A percentile compares a stretch with the other conserved stretches of the same genome.
Evolutionary conservation across 1,284 basidiomycete genomes (phyloP).

Genomic region (Marasmius oreades): DNA sequence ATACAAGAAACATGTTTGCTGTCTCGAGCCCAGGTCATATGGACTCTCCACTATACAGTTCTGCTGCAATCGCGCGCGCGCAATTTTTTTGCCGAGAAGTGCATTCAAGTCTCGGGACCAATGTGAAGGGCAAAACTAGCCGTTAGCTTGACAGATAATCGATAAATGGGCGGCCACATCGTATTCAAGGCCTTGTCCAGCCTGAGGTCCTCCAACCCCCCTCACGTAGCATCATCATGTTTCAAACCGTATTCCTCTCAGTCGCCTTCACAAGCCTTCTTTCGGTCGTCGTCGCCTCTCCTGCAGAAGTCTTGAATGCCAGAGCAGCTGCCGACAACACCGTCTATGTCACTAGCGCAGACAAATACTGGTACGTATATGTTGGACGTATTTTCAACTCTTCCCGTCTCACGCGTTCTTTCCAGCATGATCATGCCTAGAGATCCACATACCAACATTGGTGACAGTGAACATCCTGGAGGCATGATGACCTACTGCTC

Average conservation of each 20-base stretch:
- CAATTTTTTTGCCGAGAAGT: no score
- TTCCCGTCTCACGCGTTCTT: background rate
- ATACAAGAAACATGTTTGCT: no score
- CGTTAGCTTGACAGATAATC: no score
- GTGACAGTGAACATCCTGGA: conserved; percentile 47
- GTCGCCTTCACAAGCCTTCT: conserved; percentile 8
- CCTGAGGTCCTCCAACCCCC: background rate
- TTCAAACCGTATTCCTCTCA: background rate
- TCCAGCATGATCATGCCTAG: conserved; percentile 39
- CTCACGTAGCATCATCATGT: background rate
- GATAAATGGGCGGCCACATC: background rate
- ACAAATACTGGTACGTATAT: conserved; percentile 18
- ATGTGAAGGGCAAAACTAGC: no score
- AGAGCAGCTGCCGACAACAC: conserved; percentile 17
- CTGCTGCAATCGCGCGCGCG: no score
- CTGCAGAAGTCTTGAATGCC: conserved; percentile 6
- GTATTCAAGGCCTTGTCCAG: background rate
- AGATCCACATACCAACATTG: conserved; percentile 44
- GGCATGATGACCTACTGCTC: conserved; percentile 50
- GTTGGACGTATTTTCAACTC: background rate
- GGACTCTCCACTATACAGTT: no score
- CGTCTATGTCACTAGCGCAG: conserved; percentile 18
- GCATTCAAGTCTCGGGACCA: no score
- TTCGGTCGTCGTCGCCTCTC: conserved; percentile 8
- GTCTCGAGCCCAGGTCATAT: no score